Percentiles rank a stretch among this genome's conserved stretches.
Evolutionary conservation across 768 basidiomycete genomes (phyloP).

Genomic region (Candolleomyces efflorescens): DNA sequence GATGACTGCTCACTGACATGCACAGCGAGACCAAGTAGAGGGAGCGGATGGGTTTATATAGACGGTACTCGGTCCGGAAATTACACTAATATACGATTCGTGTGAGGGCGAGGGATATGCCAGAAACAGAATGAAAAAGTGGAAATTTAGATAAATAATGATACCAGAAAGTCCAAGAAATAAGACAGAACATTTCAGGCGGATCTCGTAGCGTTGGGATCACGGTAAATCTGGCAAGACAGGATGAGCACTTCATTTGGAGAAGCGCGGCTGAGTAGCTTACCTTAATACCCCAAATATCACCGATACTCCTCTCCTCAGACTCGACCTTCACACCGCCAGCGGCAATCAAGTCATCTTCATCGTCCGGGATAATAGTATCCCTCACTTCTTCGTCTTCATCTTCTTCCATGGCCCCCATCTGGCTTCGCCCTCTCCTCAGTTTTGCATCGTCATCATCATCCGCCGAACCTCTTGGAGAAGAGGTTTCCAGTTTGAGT

Average conservation of each 20-base stretch:
- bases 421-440: background rate
- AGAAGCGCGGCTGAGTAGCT: slow-evolving; percentile 8
- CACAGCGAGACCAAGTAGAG: too few relatives aligned
- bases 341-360: slow-evolving; percentile 10
- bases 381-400: slow-evolving; percentile 3
- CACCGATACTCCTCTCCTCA: slow-evolving; percentile 47
- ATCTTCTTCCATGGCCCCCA: slow-evolving; percentile 7
- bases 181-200: slow-evolving; percentile 15
- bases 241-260: slow-evolving; percentile 4
- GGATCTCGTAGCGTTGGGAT: slow-evolving; percentile 39
- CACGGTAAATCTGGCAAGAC: slow-evolving; percentile 39
- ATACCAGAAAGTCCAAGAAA: too few relatives aligned
- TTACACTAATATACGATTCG: too few relatives aligned
- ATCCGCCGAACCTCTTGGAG: background rate
- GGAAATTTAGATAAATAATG: too few relatives aligned
- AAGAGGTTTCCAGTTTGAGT: slow-evolving; percentile 64
- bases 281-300: slow-evolving; percentile 78
- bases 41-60: too few relatives aligned
- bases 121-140: too few relatives aligned
- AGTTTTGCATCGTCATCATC: background rate
- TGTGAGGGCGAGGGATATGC: too few relatives aligned
- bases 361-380: slow-evolving; percentile 10
- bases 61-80: too few relatives aligned
- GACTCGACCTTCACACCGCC: background rate
- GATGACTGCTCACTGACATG: too few relatives aligned